Evolutionary conservation across 441 rosid species (phyloP).

Genomic region (Mallotus japonicus): DNA sequence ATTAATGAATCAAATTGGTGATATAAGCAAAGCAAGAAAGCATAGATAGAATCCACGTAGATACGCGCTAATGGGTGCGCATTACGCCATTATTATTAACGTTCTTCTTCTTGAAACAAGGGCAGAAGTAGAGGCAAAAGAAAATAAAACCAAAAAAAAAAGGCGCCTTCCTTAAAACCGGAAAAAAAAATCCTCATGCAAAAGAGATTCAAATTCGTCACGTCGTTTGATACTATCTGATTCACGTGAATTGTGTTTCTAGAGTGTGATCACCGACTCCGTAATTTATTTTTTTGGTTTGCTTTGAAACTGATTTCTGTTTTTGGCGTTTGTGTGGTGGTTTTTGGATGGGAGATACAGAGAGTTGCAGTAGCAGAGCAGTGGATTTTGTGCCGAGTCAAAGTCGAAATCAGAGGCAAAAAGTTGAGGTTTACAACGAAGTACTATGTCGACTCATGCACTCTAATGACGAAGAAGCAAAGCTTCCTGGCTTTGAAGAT

Average conservation of each 20-base stretch:
- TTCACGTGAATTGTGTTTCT: slow-evolving; percentile 11
- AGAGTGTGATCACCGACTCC: slow-evolving; percentile 10
- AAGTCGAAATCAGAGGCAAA: slow-evolving; percentile 44
- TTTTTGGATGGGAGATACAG: slow-evolving; percentile 47
- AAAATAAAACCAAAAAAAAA: slow-evolving; percentile 2
- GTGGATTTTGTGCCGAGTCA: slow-evolving; percentile 34
- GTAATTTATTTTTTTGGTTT: neutral
- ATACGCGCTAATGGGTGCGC: slow-evolving; percentile 44
- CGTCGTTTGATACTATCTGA: slow-evolving; percentile 25
- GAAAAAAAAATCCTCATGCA: slow-evolving; percentile 10
- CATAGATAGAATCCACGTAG: slow-evolving; percentile 54
- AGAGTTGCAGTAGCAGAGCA: slow-evolving; percentile 63
- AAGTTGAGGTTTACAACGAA: slow-evolving; percentile 44
- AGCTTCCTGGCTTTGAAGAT: slow-evolving; percentile 48
- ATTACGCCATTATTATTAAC: slow-evolving; percentile 32
- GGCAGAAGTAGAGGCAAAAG: neutral
- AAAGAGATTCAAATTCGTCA: slow-evolving; percentile 1
- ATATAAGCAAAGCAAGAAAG: slow-evolving; percentile 33
- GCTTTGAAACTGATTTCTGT: neutral
- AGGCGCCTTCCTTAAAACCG: neutral
- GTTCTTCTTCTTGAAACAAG: slow-evolving; percentile 1
- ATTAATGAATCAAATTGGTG: slow-evolving; percentile 10
- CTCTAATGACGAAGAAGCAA: slow-evolving; percentile 35
- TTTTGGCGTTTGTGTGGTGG: slow-evolving; percentile 2
- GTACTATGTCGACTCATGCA: slow-evolving; percentile 50